Percentiles rank a stretch among this genome's conserved stretches.
Evolutionary conservation across 345 rosid species (phyloP).

Genomic region (Eucalyptus rudis): DNA sequence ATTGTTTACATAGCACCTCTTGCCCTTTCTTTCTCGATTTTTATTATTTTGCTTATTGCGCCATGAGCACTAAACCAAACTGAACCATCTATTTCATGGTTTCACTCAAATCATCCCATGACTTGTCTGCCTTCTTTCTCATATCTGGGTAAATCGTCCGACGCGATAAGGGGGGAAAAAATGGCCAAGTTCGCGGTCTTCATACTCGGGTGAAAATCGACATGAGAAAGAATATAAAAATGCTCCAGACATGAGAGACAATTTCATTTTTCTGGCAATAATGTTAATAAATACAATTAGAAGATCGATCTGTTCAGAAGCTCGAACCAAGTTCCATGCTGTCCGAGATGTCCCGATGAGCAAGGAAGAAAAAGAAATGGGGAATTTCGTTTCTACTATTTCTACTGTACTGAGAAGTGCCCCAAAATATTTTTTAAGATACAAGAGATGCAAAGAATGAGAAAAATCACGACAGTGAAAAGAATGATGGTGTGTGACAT

Average conservation of each 20-base stretch:
- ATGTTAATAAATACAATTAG: background rate
- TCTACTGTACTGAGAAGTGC: background rate
- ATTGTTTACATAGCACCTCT: background rate
- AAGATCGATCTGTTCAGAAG: background rate
- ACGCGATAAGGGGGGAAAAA: background rate
- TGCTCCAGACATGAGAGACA: background rate
- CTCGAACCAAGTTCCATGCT: background rate
- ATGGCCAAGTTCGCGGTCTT: background rate
- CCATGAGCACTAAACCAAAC: background rate
- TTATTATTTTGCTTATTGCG: background rate
- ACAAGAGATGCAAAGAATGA: background rate
- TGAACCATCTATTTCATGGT: background rate
- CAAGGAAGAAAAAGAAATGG: background rate
- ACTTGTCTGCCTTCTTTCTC: background rate
- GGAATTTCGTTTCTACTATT: background rate
- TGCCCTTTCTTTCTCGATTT: background rate
- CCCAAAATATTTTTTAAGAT: background rate
- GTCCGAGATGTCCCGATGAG: background rate
- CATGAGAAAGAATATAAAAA: background rate
- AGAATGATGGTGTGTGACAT: background rate
- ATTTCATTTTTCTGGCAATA: background rate
- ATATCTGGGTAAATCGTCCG: background rate
- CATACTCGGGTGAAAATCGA: background rate
- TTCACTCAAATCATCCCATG: background rate
- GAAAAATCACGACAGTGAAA: background rate